These are phyloP conservation scores for Xanthoconium separans DNA, from an alignment of 1,284 basidiomycete species.

Conservation along the genomic window DNA sequence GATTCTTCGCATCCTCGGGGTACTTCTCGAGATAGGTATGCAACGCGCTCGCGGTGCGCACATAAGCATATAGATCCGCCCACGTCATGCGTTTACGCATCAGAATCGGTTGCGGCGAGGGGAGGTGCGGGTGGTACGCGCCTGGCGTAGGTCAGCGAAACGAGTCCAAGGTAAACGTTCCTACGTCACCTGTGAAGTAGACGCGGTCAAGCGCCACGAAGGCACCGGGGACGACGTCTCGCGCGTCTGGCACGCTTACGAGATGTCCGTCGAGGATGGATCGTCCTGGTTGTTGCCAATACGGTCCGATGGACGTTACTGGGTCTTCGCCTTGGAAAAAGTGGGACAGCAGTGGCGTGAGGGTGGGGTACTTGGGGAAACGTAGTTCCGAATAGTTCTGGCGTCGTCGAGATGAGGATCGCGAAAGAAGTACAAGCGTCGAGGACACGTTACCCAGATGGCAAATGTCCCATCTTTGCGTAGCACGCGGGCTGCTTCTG, in stretches of 20 bases:
- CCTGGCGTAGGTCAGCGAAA: slow-evolving; percentile 19
- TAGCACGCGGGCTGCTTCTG: slow-evolving; percentile 63
- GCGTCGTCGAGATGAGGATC: not conserved
- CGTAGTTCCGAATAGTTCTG: slow-evolving; percentile 83
- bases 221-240: slow-evolving; percentile 33
- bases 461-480: slow-evolving; percentile 70
- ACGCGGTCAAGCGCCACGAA: slow-evolving; percentile 40
- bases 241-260: slow-evolving; percentile 63
- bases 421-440: not conserved
- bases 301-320: slow-evolving; percentile 58
- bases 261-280: slow-evolving; percentile 74
- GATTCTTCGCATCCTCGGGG: slow-evolving; percentile 53
- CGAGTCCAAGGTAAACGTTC: not conserved
- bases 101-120: slow-evolving; percentile 49
- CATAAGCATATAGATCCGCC: slow-evolving; percentile 64
- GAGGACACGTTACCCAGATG: slow-evolving; percentile 61
- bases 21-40: slow-evolving; percentile 68
- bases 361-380: slow-evolving; percentile 57
- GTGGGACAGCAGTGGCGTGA: slow-evolving; percentile 57
- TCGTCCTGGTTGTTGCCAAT: slow-evolving; percentile 83
- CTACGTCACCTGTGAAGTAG: slow-evolving; percentile 26
- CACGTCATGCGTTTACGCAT: slow-evolving; percentile 65
- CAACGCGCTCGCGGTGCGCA: slow-evolving; percentile 72
- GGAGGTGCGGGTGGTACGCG: slow-evolving; percentile 43
- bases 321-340: slow-evolving; percentile 64